phyloP scores from a whole-genome alignment of 306 rosid species.

The Citrullus amarus region DNA sequence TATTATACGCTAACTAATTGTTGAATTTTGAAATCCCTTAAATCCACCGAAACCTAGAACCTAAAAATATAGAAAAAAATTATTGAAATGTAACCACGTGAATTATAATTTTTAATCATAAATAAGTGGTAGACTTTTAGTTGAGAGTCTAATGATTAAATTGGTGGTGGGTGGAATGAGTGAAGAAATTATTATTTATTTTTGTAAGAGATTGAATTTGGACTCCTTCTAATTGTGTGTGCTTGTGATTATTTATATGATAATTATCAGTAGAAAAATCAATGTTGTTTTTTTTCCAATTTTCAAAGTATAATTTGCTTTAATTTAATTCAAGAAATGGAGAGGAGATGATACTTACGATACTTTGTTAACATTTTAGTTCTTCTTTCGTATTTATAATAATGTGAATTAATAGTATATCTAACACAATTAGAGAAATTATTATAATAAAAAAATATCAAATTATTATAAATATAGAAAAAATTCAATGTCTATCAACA shows the following conservation, averaged over 20 bases:
- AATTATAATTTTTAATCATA: neutral
- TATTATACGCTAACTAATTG: neutral
- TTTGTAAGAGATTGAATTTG: neutral
- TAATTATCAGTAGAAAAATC: neutral
- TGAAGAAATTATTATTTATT: neutral
- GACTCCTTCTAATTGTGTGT: neutral
- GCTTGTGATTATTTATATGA: neutral
- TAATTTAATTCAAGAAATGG: neutral
- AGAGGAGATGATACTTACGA: too few relatives aligned
- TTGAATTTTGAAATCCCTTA: neutral
- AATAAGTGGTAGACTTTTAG: neutral
- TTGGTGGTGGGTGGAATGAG: constrained; percentile 6
- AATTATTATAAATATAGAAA: too few relatives aligned
- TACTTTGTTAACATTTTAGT: too few relatives aligned
- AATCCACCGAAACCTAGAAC: neutral
- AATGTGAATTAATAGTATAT: too few relatives aligned
- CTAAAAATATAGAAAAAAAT: neutral
- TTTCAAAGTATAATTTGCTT: neutral
- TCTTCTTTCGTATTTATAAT: too few relatives aligned
- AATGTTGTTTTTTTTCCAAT: neutral
- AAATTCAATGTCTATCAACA: too few relatives aligned
- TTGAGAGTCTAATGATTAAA: neutral
- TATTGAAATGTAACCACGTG: neutral
- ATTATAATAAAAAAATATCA: too few relatives aligned
- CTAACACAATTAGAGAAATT: too few relatives aligned